A percentile compares a stretch with the other conserved stretches of the same genome.
Evolutionary conservation across 352 stramenopile genomes (phyloP).

Genomic region (Phytophthora nicotianae): DNA sequence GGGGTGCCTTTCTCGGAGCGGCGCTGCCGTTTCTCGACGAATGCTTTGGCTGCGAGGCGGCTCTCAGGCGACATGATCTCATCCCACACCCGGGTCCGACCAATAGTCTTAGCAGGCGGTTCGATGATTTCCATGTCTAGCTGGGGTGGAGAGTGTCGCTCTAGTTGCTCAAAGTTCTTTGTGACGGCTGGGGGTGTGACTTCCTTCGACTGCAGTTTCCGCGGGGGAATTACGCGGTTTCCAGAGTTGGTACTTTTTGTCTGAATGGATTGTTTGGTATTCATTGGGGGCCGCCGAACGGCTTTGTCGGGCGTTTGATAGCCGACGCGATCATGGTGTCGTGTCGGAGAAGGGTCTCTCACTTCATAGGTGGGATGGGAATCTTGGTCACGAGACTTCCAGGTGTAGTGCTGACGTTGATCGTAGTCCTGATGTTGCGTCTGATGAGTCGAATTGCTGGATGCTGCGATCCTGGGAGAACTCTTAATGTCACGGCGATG

Average conservation of each 20-base stretch:
- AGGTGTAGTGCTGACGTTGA: slow-evolving; percentile 14
- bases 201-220: slow-evolving; percentile 9
- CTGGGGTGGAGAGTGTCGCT: slow-evolving; percentile 12
- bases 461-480: slow-evolving; percentile 6
- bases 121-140: slow-evolving; percentile 40
- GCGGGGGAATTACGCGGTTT: background rate
- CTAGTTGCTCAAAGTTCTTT: background rate
- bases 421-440: slow-evolving; percentile 7
- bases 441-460: slow-evolving; percentile 14
- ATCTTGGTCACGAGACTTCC: slow-evolving; percentile 14
- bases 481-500: slow-evolving; percentile 10
- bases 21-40: slow-evolving; percentile 68
- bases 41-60: slow-evolving; percentile 57
- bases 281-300: slow-evolving; percentile 3
- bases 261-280: slow-evolving; percentile 13
- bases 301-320: slow-evolving; percentile 7
- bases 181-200: slow-evolving; percentile 6
- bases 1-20: slow-evolving; percentile 56
- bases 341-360: slow-evolving; percentile 10
- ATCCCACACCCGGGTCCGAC: slow-evolving; percentile 18
- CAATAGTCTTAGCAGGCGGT: background rate
- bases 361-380: slow-evolving; percentile 15
- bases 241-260: slow-evolving; percentile 1
- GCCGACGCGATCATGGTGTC: slow-evolving; percentile 4
- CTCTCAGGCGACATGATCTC: slow-evolving; percentile 57